Conservation (phyloP, 306 rosid genomes). For the Coriaria nepalensis region DNA sequence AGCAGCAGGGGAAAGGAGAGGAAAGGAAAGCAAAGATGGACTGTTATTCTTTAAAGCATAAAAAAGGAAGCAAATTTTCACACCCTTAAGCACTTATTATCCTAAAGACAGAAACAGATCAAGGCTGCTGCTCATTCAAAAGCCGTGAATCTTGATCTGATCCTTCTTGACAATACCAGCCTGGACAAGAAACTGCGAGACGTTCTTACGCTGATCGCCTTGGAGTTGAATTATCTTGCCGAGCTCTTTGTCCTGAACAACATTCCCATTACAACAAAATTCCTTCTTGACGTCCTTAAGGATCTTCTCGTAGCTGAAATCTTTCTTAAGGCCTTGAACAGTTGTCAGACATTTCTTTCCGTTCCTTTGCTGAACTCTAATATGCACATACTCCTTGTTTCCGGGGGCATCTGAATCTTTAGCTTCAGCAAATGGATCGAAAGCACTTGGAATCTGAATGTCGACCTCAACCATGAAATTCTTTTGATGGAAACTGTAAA, state of each 20-base stretch:
- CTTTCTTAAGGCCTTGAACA: conserved; percentile 64
- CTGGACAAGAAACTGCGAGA: conserved; percentile 46
- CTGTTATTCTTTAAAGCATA: background rate
- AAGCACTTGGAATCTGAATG: conserved; percentile 35
- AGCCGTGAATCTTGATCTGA: conserved; percentile 73
- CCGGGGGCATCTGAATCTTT: conserved; percentile 66
- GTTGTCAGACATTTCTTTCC: conserved; percentile 78
- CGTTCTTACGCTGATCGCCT: conserved; percentile 85
- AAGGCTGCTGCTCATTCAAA: conserved; percentile 13
- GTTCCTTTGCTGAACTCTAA: conserved; percentile 77
- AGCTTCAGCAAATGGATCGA: conserved; percentile 63
- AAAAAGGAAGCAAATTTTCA: background rate
- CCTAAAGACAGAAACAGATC: background rate
- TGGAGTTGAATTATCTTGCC: conserved; percentile 80
- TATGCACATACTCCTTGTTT: conserved; percentile 54
- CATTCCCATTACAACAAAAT: conserved; percentile 88
- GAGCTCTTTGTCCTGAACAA: conserved; percentile 68
- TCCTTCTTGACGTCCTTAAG: conserved; percentile 70
- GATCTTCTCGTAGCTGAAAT: conserved; percentile 65
- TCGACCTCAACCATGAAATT: conserved; percentile 73
- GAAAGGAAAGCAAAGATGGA: background rate
- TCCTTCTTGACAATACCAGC: conserved; percentile 57
- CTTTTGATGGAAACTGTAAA: conserved; percentile 10
- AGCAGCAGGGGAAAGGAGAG: background rate
- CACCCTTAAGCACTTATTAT: too few relatives aligned